phyloP scores from a whole-genome alignment of 495 filamentous ascomycete genomes.

The Neurospora pannonica region DNA sequence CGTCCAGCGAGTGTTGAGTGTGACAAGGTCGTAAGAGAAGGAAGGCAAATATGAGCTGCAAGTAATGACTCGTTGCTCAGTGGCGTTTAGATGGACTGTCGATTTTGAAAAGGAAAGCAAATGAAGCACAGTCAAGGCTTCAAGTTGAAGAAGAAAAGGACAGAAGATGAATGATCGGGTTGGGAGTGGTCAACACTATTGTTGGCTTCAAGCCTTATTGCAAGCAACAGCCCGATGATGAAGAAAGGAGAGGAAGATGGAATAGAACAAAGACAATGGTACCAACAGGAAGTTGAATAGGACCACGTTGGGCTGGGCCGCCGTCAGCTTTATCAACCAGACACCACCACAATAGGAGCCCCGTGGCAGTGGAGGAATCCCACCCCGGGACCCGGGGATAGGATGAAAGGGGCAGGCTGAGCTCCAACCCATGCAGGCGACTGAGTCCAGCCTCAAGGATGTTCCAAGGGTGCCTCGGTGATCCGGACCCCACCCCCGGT shows the following conservation, averaged over 20 bases:
- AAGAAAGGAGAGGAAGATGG: not conserved
- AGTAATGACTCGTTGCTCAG: not conserved
- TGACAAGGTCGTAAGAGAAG: not conserved
- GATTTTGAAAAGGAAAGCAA: not conserved
- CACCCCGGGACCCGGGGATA: not conserved
- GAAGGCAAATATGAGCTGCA: not conserved
- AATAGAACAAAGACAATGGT: not conserved
- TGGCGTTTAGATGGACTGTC: not conserved
- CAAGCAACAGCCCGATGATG: not conserved
- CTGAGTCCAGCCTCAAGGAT: not conserved
- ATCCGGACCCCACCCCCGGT: not conserved
- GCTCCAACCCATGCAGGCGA: not conserved
- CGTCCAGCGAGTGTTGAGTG: slow-evolving; percentile 17
- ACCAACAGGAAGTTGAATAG: not conserved
- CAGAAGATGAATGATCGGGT: not conserved
- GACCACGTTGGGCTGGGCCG: not conserved
- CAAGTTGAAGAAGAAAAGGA: not conserved
- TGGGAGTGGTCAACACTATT: slow-evolving; percentile 1
- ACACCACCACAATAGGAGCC: not conserved
- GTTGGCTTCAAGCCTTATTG: not conserved
- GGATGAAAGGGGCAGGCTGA: not conserved
- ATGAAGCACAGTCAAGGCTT: not conserved
- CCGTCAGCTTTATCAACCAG: not conserved
- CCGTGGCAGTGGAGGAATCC: not conserved
- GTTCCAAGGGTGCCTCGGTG: not conserved